A percentile compares a stretch with the other conserved stretches of the same genome.
These are phyloP conservation scores for Olyra latifolia DNA, from an alignment of 176 grass and related monocot species.

Conservation along the genomic window DNA sequence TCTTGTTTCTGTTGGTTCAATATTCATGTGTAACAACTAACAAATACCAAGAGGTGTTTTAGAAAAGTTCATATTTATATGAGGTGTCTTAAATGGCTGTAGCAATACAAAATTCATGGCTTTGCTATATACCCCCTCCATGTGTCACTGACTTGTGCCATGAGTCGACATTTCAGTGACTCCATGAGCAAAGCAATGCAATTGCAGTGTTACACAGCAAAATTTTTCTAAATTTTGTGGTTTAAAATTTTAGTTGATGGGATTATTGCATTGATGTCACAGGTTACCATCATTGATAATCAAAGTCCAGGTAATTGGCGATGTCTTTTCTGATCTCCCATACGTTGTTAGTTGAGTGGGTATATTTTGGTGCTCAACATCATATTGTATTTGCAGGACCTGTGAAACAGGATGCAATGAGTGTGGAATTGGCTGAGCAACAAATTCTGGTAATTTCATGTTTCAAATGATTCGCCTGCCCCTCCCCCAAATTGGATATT, in stretches of 20 bases:
- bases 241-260: constrained; percentile 33
- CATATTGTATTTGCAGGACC: constrained; percentile 52
- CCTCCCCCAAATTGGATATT: constrained; percentile 11
- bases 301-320: constrained; percentile 64
- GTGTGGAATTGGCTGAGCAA: constrained; percentile 75
- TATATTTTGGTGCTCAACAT: constrained; percentile 21
- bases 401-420: constrained; percentile 62
- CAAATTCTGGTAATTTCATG: constrained; percentile 86
- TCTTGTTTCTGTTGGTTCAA: background rate
- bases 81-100: background rate
- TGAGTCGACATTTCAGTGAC: too few relatives aligned
- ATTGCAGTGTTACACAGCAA: too few relatives aligned
- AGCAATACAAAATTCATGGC: too few relatives aligned
- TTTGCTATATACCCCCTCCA: too few relatives aligned
- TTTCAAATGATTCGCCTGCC: background rate
- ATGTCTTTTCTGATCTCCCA: background rate
- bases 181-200: too few relatives aligned
- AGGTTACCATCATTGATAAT: constrained; percentile 62
- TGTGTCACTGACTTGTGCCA: too few relatives aligned
- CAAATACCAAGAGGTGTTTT: background rate
- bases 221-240: background rate
- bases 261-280: constrained; percentile 40
- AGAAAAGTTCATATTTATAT: constrained; percentile 7
- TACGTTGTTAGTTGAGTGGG: constrained; percentile 7
- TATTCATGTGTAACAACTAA: constrained; percentile 20